These are phyloP conservation scores for Aspergillus sp. DNA, from an alignment of 2,329 filamentous ascomycete genomes.

Conservation along the genomic window DNA sequence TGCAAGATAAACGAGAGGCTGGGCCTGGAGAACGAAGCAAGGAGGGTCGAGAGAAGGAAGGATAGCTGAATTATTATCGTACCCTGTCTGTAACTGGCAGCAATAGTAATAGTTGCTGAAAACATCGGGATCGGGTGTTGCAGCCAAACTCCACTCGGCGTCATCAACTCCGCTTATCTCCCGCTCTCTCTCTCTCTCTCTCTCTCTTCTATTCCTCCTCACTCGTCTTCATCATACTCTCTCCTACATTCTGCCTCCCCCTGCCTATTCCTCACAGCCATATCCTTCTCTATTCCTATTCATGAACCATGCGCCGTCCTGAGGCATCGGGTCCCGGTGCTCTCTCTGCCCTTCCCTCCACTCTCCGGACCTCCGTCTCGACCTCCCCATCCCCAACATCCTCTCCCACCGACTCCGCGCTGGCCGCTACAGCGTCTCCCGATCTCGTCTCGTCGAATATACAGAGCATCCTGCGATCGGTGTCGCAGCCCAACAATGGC, in stretches of 20 bases:
- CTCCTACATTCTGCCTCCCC: constrained; percentile 1
- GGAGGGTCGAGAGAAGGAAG: not conserved
- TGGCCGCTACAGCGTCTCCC: constrained; percentile 7
- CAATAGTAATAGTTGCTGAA: no score
- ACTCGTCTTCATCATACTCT: constrained; percentile 1
- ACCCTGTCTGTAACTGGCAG: no score
- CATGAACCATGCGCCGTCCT: constrained; percentile 33
- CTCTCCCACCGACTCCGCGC: constrained; percentile 14
- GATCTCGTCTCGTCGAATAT: constrained; percentile 19
- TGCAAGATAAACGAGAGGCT: no score
- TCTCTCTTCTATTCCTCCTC: constrained; percentile 3
- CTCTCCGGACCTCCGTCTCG: constrained; percentile 22
- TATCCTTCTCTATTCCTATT: constrained; percentile 9
- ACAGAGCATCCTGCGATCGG: constrained; percentile 28
- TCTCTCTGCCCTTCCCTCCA: constrained; percentile 26
- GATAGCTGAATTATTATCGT: not conserved
- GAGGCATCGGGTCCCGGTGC: constrained; percentile 30
- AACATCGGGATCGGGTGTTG: no score
- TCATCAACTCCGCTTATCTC: constrained; percentile 1
- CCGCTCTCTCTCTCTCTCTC: constrained; percentile 8
- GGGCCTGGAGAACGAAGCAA: not conserved
- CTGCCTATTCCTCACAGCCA: constrained; percentile 1
- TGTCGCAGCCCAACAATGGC: constrained; percentile 15
- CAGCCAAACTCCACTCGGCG: not conserved
- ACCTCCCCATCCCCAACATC: constrained; percentile 18